These are phyloP conservation scores for Mycena leptocephala DNA, from an alignment of 768 basidiomycete species.

Conservation along the genomic window DNA sequence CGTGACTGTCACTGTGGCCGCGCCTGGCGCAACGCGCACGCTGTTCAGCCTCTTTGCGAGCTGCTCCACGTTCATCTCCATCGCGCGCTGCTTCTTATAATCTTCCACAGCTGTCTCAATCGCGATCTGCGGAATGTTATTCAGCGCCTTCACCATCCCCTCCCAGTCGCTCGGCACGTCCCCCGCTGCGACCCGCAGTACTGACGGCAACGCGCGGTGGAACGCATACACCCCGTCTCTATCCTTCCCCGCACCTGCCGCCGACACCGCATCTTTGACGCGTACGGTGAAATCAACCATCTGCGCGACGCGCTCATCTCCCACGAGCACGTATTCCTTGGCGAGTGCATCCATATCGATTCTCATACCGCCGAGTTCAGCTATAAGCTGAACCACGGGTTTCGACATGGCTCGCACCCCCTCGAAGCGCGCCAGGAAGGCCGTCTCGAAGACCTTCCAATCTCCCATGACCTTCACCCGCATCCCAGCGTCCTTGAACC, in stretches of 20 bases:
- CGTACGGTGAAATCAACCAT: background rate
- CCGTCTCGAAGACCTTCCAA: background rate
- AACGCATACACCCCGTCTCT: background rate
- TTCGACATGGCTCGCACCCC: background rate
- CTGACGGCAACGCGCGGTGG: background rate
- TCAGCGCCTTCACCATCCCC: background rate
- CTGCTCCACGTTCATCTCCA: background rate
- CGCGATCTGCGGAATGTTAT: background rate
- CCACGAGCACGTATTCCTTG: background rate
- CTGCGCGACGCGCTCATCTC: background rate
- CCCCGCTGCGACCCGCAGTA: background rate
- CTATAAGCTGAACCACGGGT: background rate
- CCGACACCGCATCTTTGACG: background rate
- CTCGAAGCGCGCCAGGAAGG: background rate
- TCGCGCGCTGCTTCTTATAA: accelerated
- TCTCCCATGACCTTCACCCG: background rate
- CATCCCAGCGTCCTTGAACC: background rate
- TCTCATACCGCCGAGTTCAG: slow-evolving; percentile 9
- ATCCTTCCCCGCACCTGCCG: background rate
- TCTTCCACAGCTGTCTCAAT: background rate
- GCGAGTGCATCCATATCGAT: background rate
- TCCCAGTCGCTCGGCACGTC: background rate
- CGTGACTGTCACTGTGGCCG: background rate
- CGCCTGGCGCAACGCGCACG: background rate
- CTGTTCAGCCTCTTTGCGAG: background rate